A percentile compares a stretch with the other conserved stretches of the same genome.
These are phyloP conservation scores for Craspedostauros australis DNA, from an alignment of 108 stramenopile species.

Conservation along the genomic window DNA sequence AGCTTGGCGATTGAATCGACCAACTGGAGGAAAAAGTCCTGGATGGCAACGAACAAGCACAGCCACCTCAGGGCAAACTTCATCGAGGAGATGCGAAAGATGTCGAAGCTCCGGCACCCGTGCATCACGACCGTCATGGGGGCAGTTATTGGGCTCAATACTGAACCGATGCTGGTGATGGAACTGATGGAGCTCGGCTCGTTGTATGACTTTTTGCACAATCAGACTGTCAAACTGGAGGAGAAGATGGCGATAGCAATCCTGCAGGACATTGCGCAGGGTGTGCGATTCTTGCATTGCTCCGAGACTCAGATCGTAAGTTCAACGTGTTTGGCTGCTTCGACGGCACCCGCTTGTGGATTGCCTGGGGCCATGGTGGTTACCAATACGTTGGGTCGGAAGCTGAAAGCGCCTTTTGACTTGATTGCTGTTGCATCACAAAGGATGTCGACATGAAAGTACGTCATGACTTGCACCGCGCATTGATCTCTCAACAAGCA, in stretches of 20 bases:
- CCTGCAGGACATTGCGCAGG: constrained; percentile 38
- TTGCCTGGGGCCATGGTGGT: not conserved
- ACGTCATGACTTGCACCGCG: no score
- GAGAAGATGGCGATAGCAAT: constrained; percentile 42
- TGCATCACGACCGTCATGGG: constrained; percentile 48
- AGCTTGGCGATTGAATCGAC: no score
- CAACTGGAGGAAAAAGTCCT: no score
- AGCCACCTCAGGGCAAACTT: no score
- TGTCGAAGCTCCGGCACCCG: constrained; percentile 43
- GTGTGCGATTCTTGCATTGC: constrained; percentile 46
- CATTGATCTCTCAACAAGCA: no score
- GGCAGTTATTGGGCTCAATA: constrained; percentile 12
- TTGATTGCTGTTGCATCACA: not conserved
- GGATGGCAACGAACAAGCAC: no score
- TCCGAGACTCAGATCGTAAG: constrained; percentile 35
- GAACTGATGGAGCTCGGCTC: constrained; percentile 44
- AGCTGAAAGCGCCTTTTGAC: not conserved
- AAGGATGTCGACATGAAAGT: no score
- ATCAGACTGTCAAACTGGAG: constrained; percentile 33
- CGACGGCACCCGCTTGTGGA: not conserved
- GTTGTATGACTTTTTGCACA: constrained; percentile 47
- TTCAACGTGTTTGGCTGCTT: constrained; percentile 18
- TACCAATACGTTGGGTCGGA: not conserved
- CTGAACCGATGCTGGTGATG: constrained; percentile 31
- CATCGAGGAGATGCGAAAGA: constrained; percentile 38